phyloP scores from a whole-genome alignment of 495 filamentous ascomycete species.

The Podospora australis region DNA sequence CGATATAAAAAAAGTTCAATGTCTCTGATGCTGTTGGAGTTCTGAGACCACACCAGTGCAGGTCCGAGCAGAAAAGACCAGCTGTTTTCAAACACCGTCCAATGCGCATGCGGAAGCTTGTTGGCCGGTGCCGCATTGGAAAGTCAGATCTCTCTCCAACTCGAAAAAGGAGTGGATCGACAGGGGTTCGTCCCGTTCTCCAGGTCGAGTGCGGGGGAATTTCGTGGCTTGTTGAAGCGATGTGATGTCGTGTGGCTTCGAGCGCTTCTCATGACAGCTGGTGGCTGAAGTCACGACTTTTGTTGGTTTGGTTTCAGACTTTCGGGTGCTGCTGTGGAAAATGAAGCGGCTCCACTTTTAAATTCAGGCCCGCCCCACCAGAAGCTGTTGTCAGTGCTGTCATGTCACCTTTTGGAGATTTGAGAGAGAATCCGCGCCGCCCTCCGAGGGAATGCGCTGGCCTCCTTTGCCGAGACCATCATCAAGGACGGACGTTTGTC shows the following conservation, averaged over 20 bases:
- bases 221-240: slow-evolving; percentile 2
- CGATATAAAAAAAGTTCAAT: no score
- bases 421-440: neutral
- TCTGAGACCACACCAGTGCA: neutral
- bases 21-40: neutral
- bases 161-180: neutral
- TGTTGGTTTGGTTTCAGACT: no score
- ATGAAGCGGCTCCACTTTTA: slow-evolving; percentile 5
- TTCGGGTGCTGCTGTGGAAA: no score
- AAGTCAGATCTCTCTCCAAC: slow-evolving; percentile 9
- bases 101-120: slow-evolving; percentile 7
- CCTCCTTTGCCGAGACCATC: no score
- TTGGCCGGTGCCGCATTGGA: no score
- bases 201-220: neutral
- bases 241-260: no score
- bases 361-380: neutral
- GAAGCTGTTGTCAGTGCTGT: neutral
- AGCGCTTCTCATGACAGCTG: no score
- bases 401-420: neutral
- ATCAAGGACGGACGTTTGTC: no score
- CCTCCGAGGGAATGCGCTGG: no score
- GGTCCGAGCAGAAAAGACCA: slow-evolving; percentile 4
- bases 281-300: no score
- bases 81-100: slow-evolving; percentile 9
- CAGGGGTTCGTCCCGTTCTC: slow-evolving; percentile 1